These are phyloP conservation scores for Albifimbria verrucaria DNA, from an alignment of 2,329 filamentous ascomycete genomes.

Conservation along the genomic window DNA sequence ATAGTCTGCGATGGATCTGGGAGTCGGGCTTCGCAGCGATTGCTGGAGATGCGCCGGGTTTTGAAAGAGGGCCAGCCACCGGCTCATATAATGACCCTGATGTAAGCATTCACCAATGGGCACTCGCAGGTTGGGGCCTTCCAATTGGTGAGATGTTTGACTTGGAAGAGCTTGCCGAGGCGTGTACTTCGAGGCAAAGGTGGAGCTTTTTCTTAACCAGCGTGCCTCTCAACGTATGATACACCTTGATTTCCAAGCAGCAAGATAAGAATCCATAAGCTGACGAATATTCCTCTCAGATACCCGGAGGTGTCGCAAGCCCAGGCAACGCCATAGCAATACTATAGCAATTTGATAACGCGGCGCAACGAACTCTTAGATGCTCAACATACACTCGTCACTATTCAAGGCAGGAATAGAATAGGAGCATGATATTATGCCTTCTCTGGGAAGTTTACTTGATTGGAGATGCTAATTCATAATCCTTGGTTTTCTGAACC, in stretches of 20 bases:
- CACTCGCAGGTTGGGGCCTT: slow-evolving; percentile 41
- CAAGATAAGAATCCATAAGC: not conserved
- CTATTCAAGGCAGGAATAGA: no score
- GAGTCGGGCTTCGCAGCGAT: slow-evolving; percentile 41
- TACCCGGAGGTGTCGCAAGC: slow-evolving; percentile 28
- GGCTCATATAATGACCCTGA: slow-evolving; percentile 15
- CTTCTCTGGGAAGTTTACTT: no score
- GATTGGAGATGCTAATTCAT: no score
- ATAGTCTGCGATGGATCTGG: slow-evolving; percentile 42
- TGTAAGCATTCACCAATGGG: slow-evolving; percentile 29
- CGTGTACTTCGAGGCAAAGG: slow-evolving; percentile 18
- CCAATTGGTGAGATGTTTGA: slow-evolving; percentile 41
- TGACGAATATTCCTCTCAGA: slow-evolving; percentile 8
- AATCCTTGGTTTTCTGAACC: no score
- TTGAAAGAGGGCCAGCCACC: slow-evolving; percentile 38
- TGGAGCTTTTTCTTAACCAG: slow-evolving; percentile 29
- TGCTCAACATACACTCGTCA: no score
- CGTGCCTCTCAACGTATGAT: slow-evolving; percentile 24
- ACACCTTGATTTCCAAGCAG: not conserved
- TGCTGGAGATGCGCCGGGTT: slow-evolving; percentile 38
- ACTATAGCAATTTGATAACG: slow-evolving; percentile 8
- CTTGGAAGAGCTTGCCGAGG: slow-evolving; percentile 27
- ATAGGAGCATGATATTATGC: no score
- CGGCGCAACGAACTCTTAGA: no score
- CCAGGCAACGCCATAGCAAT: slow-evolving; percentile 28